Evolutionary conservation across 2,329 filamentous ascomycete genomes (phyloP), one percentile per base, ranked within the genome.

Genomic region (Nemania sp.): DNA sequence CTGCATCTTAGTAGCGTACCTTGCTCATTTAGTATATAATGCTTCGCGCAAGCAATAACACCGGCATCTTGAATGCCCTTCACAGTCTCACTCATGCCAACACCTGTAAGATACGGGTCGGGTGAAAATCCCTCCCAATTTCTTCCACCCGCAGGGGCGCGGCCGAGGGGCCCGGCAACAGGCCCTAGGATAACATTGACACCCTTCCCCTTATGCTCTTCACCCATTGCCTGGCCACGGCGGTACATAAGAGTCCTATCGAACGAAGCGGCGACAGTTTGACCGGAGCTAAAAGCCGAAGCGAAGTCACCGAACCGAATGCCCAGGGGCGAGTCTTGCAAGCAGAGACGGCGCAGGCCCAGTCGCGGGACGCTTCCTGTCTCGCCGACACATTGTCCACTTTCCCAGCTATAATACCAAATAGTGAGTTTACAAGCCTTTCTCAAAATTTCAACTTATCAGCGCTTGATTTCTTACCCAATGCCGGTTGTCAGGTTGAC

Each of bases 401-500:
- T 82, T 79, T 86, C 79, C 90, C 90, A 93, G 51, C 89, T 89
- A 49, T 8, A 4, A 32, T n/a, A 20, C 41, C 18, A 32, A 53
- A 56, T 13, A 51, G 63, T 66, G 3, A 70, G 66, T 18, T 29
- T 11, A 45, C 11, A 11, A 8, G 2, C 11, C 13, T 45, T 27
- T 43, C 7, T 41, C 18, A 2, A 45, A n/a, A n/a, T n/a, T 38
- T 18, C 6, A 27, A 26, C 11, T 11, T 3, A 8, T 13, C 15
- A n/a, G n/a, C 18, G 8, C 18, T n/a, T 24, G 24, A 82, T 88
- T 79, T 82, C 89, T 79, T 82, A 95, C 88, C 94, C 94, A 71
- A 92, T 88, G 79, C 95, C 95, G 0, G 94, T 98, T 2, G 95
- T 98, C 71, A 99, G 79, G 79, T 98, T 98, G 80, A 98, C 93